Percentiles rank a stretch among this genome's conserved stretches.
These are phyloP conservation scores for Afroboletus lepidellus DNA, from an alignment of 1,284 basidiomycete species.

Conservation along the genomic window DNA sequence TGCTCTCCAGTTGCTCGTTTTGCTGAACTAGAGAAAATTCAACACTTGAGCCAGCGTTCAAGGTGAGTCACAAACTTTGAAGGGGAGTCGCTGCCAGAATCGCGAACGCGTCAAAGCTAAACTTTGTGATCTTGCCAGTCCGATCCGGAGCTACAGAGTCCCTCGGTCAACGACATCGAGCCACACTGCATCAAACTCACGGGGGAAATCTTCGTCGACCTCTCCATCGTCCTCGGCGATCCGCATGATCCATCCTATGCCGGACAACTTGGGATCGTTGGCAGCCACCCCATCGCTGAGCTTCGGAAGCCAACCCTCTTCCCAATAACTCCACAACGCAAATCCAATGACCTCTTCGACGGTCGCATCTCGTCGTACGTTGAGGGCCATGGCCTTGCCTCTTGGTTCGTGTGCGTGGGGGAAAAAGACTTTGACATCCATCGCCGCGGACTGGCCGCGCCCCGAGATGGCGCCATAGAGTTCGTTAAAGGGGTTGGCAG, in stretches of 20 bases:
- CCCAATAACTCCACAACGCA: conserved; percentile 89
- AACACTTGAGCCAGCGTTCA: not conserved
- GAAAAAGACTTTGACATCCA: conserved; percentile 82
- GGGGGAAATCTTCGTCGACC: conserved; percentile 97
- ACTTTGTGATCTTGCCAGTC: conserved; percentile 80
- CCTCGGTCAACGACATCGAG: conserved; percentile 1
- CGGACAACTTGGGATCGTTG: conserved; percentile 68
- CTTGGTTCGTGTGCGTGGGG: conserved; percentile 72
- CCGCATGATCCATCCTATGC: conserved; percentile 90
- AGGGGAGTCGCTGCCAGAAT: conserved; percentile 72
- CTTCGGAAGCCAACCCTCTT: conserved; percentile 79
- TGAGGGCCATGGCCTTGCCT: conserved; percentile 59
- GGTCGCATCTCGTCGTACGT: conserved; percentile 83
- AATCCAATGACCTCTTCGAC: conserved; percentile 97
- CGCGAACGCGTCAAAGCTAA: conserved; percentile 91
- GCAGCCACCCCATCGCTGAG: conserved; percentile 60
- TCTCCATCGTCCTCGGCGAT: conserved; percentile 98
- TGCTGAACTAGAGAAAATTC: conserved; percentile 63
- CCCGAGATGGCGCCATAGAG: conserved; percentile 81
- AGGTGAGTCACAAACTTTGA: conserved; percentile 58
- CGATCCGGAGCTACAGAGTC: conserved; percentile 81
- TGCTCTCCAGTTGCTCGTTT: conserved; percentile 72
- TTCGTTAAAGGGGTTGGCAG: conserved; percentile 79
- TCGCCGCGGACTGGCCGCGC: conserved; percentile 61
- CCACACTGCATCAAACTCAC: conserved; percentile 43